Evolutionary conservation across 306 rosid genomes (phyloP), one percentile per base, ranked within the genome.

Genomic region (Luffa acutangula): DNA sequence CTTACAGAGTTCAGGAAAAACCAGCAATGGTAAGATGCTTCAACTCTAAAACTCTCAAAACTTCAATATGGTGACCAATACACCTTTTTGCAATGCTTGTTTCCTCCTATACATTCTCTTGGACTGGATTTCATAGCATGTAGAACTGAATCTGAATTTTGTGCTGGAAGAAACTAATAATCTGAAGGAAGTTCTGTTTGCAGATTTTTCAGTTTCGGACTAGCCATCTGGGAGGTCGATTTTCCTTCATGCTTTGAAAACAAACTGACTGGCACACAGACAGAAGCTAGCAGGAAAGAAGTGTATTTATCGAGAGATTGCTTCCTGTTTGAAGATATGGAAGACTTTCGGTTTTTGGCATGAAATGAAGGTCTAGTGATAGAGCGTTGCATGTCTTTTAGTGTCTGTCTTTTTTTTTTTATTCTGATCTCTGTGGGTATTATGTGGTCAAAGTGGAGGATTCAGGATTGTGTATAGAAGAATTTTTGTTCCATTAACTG

Each of bases 1-100:
- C 97, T 95, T 75, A 89, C 92, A 15, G 97, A 91, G 85, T 95
- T 93, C 88, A 91, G 96, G 91, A 95, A 95, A 81, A 93, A 86
- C 82, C 97, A 89, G 82, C 98, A 93, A 83, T 95, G 92, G 97
- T 90, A 88, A 74, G 86, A 43, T 65, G 65, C 75, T 21, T 80
- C 78, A 36, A 65, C 73, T n/a, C n/a, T n/a, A n/a, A n/a, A n/a
- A n/a, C n/a, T n/a, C n/a, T n/a, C n/a, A n/a, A n/a, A n/a, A n/a
- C n/a, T n/a, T n/a, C n/a, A n/a, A n/a, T n/a, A n/a, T n/a, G n/a
- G n/a, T n/a, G n/a, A n/a, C n/a, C n/a, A n/a, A n/a, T n/a, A n/a
- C n/a, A n/a, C 20, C 14, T 21, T 21, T 20, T 59, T 69, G 75
- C 20, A 37, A 63, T 6, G 21, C 1, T 12, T 34, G 31, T 74